A percentile compares a stretch with the other conserved stretches of the same genome.
Conservation (phyloP, 441 rosid species). For the Gossypium davidsonii region DNA sequence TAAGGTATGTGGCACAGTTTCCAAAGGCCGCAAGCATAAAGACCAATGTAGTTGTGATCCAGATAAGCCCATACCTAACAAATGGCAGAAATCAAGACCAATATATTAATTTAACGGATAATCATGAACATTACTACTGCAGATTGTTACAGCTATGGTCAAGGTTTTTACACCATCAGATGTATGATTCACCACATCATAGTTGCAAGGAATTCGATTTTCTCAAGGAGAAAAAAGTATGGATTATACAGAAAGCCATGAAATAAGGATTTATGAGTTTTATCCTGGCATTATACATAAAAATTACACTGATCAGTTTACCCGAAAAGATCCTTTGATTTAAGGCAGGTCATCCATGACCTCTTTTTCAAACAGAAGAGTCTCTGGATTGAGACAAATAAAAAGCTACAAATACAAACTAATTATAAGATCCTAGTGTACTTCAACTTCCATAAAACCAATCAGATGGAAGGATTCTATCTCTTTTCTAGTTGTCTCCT, state of each 20-base stretch:
- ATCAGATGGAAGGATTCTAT: background rate
- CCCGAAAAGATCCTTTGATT: background rate
- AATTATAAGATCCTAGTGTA: background rate
- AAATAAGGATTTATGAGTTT: background rate
- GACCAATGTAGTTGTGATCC: conserved; percentile 89
- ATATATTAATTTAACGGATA: background rate
- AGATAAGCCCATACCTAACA: conserved; percentile 80
- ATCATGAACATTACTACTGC: background rate
- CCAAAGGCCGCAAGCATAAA: conserved; percentile 77
- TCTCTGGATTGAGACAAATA: background rate
- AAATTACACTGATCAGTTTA: background rate
- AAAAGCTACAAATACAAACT: background rate
- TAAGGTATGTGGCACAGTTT: conserved; percentile 81
- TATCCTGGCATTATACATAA: background rate
- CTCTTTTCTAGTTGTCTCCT: background rate
- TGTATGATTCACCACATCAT: background rate
- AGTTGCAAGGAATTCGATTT: background rate
- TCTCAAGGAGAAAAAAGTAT: background rate
- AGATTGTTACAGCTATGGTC: background rate
- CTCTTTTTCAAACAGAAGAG: background rate
- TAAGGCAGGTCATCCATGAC: background rate
- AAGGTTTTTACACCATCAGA: background rate
- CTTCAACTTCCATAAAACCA: background rate
- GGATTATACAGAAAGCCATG: background rate
- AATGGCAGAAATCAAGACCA: conserved; percentile 10